Evolutionary conservation across 331 rosid genomes (phyloP), one percentile per base, ranked within the genome.

Genomic region (Pyracantha coccinea): DNA sequence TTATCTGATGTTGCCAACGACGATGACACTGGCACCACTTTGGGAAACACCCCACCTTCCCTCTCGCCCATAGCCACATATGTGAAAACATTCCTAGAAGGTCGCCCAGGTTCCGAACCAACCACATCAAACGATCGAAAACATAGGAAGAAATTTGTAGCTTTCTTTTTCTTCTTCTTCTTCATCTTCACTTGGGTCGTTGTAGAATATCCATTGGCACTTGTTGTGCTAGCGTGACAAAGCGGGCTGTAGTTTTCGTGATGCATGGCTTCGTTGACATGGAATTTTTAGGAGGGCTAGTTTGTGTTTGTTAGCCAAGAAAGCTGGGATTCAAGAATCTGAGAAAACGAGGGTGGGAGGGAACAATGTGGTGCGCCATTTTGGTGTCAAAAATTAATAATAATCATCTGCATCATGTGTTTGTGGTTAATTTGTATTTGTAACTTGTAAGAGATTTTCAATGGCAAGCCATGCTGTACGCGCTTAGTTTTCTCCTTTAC

Each of bases 91-190:
- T 63, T 35, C 68, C 2, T 63, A 63, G 23, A 83, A 8, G 68
- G 14, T 73, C 79, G 2, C 19, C 60, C 27, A 6, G 33, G 27
- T 16, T 63, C 33, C 38, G 8, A 19, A n/a, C 7, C 38, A 2
- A 16, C 72, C 6, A 29, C n/a, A 64, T 69, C 74, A 4, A 16
- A 38, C 6, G 83, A 57, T 28, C 65, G 79, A 52, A 89, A 88
- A 55, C 97, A 89, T 14, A 29, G 62, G 35, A 85, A 78, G 16
- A 80, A 72, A 61, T 75, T 72, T 9, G 41, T 41, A 2, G 55
- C 38, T 20, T 55, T 55, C 4, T 8, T 55, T 55, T 55, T 55
- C 14, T 28, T 75, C 27, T 28, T 75, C 27, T 17, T 47, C 69
- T 47, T 66, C 62, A 14, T 71, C 55, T 31, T 76, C 33, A 78